phyloP scores from a whole-genome alignment of 805 yeast species.

The Clavispora fructus region DNA sequence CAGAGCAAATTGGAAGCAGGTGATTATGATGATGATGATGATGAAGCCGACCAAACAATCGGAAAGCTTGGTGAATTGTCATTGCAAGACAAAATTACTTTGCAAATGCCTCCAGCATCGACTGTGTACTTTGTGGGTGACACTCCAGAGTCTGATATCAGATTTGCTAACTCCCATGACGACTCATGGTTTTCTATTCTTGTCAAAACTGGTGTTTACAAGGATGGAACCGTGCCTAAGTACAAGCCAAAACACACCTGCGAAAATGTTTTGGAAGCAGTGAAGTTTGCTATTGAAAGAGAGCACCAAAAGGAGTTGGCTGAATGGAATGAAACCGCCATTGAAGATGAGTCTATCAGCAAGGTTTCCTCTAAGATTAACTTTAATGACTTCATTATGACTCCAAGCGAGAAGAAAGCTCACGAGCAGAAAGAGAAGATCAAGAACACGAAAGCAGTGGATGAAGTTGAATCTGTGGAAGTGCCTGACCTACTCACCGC shows the following conservation, averaged over 20 bases:
- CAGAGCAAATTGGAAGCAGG: constrained; percentile 38
- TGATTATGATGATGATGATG: constrained; percentile 21
- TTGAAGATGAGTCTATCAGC: constrained; percentile 25
- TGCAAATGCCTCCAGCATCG: constrained; percentile 73
- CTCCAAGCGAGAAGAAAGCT: constrained; percentile 30
- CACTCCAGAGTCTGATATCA: constrained; percentile 82
- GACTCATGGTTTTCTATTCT: constrained; percentile 79
- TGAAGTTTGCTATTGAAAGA: constrained; percentile 74
- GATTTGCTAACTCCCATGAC: constrained; percentile 85
- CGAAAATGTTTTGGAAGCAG: constrained; percentile 76
- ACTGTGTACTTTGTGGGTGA: constrained; percentile 88
- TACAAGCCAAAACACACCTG: constrained; percentile 73
- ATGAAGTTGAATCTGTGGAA: constrained; percentile 43
- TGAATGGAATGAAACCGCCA: constrained; percentile 62
- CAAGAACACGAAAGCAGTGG: constrained; percentile 13
- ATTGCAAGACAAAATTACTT: constrained; percentile 35
- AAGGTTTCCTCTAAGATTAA: constrained; percentile 28
- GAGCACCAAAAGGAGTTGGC: constrained; percentile 67
- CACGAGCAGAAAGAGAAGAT: constrained; percentile 11
- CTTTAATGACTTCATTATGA: constrained; percentile 42
- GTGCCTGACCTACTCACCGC: constrained; percentile 47
- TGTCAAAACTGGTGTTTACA: constrained; percentile 84
- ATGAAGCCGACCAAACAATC: constrained; percentile 20
- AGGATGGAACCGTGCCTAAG: constrained; percentile 73
- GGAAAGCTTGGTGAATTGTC: constrained; percentile 18